phyloP scores from a whole-genome alignment of 768 basidiomycete genomes.

The Tylopilus intermedius region DNA sequence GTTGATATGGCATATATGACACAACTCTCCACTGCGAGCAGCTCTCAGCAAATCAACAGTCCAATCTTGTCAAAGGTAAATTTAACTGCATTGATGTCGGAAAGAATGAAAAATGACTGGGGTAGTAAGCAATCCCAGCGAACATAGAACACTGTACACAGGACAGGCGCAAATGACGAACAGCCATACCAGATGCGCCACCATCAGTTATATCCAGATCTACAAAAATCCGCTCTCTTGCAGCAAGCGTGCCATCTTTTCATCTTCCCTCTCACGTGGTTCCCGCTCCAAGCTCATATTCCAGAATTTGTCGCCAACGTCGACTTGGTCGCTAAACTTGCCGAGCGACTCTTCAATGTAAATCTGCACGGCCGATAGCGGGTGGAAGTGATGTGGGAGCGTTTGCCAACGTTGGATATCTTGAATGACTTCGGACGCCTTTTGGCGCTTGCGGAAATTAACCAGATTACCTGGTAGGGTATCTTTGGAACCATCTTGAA shows the following conservation, averaged over 20 bases:
- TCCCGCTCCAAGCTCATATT: slow-evolving; percentile 81
- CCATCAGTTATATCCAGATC: slow-evolving; percentile 7
- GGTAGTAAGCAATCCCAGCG: slow-evolving; percentile 13
- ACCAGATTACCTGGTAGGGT: slow-evolving; percentile 71
- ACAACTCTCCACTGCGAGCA: no score
- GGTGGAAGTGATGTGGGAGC: slow-evolving; percentile 79
- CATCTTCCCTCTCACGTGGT: slow-evolving; percentile 92
- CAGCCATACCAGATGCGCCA: slow-evolving; percentile 4
- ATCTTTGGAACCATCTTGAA: slow-evolving; percentile 94
- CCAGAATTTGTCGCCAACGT: slow-evolving; percentile 78
- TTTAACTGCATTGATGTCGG: neutral
- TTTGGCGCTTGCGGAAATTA: slow-evolving; percentile 94
- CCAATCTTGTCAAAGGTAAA: neutral
- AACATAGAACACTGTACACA: slow-evolving; percentile 19
- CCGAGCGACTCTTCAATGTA: slow-evolving; percentile 79
- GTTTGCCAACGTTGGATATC: slow-evolving; percentile 97
- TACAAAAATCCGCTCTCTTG: slow-evolving; percentile 87
- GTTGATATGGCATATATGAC: no score
- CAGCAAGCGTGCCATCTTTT: slow-evolving; percentile 88
- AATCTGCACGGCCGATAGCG: slow-evolving; percentile 58
- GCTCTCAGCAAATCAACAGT: no score
- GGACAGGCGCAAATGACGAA: neutral
- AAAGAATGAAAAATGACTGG: neutral
- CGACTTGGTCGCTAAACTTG: slow-evolving; percentile 61
- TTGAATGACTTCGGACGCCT: slow-evolving; percentile 92